Conservation (phyloP, 192 early-diverging fungal genomes). For the Podila epicladia region DNA sequence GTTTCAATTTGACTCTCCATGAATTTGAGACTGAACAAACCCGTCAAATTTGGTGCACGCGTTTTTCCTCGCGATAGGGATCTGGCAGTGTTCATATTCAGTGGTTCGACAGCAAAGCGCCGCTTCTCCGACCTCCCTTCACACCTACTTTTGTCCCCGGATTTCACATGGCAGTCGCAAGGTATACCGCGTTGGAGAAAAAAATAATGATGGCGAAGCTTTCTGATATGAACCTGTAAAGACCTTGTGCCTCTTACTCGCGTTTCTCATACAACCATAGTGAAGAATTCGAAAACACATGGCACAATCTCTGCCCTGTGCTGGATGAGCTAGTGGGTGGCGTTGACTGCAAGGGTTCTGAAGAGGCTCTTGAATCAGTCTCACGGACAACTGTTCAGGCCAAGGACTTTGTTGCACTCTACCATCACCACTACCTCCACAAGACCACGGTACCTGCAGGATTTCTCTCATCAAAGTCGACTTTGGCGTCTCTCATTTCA, state of each 20-base stretch:
- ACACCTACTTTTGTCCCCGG: constrained; percentile 36
- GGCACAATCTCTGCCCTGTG: constrained; percentile 26
- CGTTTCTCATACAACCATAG: neutral
- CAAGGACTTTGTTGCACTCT: constrained; percentile 20
- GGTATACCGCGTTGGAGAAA: constrained; percentile 8
- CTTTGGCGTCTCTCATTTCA: constrained; percentile 16
- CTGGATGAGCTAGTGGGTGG: constrained; percentile 21
- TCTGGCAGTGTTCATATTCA: constrained; percentile 25
- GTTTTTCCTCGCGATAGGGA: too few species aligned
- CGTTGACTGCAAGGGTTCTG: constrained; percentile 18
- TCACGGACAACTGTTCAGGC: constrained; percentile 3
- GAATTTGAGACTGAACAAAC: too few species aligned
- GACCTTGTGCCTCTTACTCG: neutral
- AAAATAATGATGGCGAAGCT: neutral
- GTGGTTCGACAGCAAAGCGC: constrained; percentile 30
- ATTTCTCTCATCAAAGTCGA: constrained; percentile 21
- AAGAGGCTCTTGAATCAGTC: neutral
- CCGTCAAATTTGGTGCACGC: too few species aligned
- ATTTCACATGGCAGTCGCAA: constrained; percentile 33
- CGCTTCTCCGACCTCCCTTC: constrained; percentile 46
- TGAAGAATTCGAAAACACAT: constrained; percentile 14
- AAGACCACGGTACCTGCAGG: constrained; percentile 13
- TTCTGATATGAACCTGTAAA: neutral
- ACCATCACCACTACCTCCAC: constrained; percentile 36
- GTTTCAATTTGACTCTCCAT: neutral